phyloP scores from a whole-genome alignment of 78 protist genomes.

The Dictyostelium capitatum region DNA sequence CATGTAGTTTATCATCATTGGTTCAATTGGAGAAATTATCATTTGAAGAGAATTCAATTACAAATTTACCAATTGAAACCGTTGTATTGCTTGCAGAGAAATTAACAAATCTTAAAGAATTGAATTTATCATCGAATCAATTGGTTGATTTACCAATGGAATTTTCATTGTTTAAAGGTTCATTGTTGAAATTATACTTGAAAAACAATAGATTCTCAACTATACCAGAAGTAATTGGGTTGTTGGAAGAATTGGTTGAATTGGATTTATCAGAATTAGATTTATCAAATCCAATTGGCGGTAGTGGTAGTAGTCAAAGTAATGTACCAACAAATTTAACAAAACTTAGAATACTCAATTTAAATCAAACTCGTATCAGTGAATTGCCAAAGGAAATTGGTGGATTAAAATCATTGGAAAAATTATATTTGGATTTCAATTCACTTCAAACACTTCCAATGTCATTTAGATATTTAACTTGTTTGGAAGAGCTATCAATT shows the following conservation, averaged over 20 bases:
- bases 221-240: conserved; percentile 56
- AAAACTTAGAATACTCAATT: conserved; percentile 37
- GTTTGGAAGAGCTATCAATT: conserved; percentile 14
- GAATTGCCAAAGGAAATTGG: conserved; percentile 75
- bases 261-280: conserved; percentile 61
- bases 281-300: conserved; percentile 11
- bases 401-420: conserved; percentile 10
- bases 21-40: conserved; percentile 34
- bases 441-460: conserved; percentile 31
- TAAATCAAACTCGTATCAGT: conserved; percentile 16
- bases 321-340: background rate
- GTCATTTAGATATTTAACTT: conserved; percentile 13
- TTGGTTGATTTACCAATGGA: conserved; percentile 37
- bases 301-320: background rate
- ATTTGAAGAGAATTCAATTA: conserved; percentile 62
- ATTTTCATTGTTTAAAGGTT: background rate
- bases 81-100: conserved; percentile 6
- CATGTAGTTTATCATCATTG: conserved; percentile 6
- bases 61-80: conserved; percentile 43
- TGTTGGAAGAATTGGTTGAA: background rate
- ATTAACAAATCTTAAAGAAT: background rate
- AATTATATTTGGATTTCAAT: conserved; percentile 13
- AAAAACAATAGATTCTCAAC: conserved; percentile 40
- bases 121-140: conserved; percentile 39
- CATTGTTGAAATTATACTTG: background rate